Base-by-base conservation (phyloP, 345 rosid species). In the Sisymbrium irio region DNA sequence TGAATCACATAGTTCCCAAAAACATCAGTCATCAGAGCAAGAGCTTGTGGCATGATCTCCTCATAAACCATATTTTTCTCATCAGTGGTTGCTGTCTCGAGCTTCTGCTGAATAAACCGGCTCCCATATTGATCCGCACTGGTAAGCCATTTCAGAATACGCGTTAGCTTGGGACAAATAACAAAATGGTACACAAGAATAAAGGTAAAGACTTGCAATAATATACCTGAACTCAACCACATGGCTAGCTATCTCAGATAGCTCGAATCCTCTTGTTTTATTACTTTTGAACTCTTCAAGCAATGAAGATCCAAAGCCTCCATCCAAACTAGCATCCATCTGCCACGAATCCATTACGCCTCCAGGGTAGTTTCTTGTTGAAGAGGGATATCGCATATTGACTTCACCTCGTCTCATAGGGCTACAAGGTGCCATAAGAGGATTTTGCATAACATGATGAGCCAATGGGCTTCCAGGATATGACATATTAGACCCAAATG, bases 1-100 rank as follows among this genome's bases (percentile, higher is more conserved):
- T 93, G 98, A 80, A 93, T 82, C 68, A 93, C 98, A 81, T 93
- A 93, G 67, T 93, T 93, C 45, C 98, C 98, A 73, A 93, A 93
- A 41, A 93, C 98, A 61, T 93, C 98, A 40, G 97, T 93, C 97
- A 93, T 93, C 60, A 93, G 77, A 25, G 92, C 75, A 54, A 93
- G 86, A 20, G 89, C 91, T 56, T 83, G 86, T 8, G 97, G 94
- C 92, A 93, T 89, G 49, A 93, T 91, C 82, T 93, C 98, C 73
- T 77, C 79, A 71, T 89, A 93, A 39, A 93, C 91, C 94, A 93
- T 93, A 82, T 80, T 79, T 75, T 86, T 93, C 83, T 93, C 98
- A 42, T 85, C 96, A n/a, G 72, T 45, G 35, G 91, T 84, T 27
- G 98, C 96, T 71, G 91, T 88, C 86, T 93, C 98, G 9, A 93